phyloP scores from a whole-genome alignment of 73 alveolate genomes.

The Symbiodinium natans region DNA sequence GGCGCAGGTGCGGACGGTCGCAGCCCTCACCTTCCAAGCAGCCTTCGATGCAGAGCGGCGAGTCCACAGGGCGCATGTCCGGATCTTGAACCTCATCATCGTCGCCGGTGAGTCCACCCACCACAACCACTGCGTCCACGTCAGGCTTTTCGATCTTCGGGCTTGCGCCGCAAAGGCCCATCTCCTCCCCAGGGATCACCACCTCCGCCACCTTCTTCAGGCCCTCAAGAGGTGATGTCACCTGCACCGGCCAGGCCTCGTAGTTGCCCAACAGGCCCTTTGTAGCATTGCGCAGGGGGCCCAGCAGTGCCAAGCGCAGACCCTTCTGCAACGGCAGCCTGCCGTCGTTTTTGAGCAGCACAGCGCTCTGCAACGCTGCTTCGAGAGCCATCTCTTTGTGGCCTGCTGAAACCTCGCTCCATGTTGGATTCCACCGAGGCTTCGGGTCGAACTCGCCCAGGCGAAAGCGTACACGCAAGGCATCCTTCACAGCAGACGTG shows the following conservation, averaged over 20 bases:
- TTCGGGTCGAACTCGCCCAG: slow-evolving; percentile 46
- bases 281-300: slow-evolving; percentile 80
- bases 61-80: slow-evolving; percentile 48
- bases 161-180: slow-evolving; percentile 17
- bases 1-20: slow-evolving; percentile 77
- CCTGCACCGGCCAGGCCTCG: slow-evolving; percentile 22
- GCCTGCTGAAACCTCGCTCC: slow-evolving; percentile 25
- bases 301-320: slow-evolving; percentile 38
- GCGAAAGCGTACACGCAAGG: slow-evolving; percentile 48
- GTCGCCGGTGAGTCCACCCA: slow-evolving; percentile 56
- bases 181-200: slow-evolving; percentile 25
- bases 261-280: slow-evolving; percentile 50
- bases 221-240: background rate
- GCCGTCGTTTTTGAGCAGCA: slow-evolving; percentile 72
- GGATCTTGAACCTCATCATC: slow-evolving; percentile 73
- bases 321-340: slow-evolving; percentile 40
- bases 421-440: background rate
- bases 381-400: slow-evolving; percentile 22
- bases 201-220: slow-evolving; percentile 15
- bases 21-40: slow-evolving; percentile 82
- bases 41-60: slow-evolving; percentile 47
- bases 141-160: background rate
- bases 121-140: slow-evolving; percentile 16
- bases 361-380: slow-evolving; percentile 65
- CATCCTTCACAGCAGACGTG: slow-evolving; percentile 60